Conservation (phyloP, 2,329 filamentous ascomycete genomes). For the Sporothrix protearum region DNA sequence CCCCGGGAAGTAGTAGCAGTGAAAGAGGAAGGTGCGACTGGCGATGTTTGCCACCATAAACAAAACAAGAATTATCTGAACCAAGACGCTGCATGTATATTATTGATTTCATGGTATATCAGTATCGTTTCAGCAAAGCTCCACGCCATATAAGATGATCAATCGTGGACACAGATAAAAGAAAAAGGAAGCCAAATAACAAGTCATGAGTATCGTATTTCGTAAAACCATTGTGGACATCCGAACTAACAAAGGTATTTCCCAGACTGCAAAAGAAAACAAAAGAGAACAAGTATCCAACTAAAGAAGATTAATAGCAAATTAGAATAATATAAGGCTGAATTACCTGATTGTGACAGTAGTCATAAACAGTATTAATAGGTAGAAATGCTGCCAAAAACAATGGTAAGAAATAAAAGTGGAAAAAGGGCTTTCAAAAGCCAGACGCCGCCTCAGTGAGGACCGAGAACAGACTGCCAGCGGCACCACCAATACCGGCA, state of each 20-base stretch:
- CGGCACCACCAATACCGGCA: slow-evolving; percentile 59
- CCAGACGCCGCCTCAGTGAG: slow-evolving; percentile 53
- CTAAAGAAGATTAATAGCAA: neutral
- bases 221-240: neutral
- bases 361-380: neutral
- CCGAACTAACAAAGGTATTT: neutral
- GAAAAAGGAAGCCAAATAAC: neutral
- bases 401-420: neutral
- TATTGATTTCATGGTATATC: neutral
- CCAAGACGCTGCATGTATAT: neutral
- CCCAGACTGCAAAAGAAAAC: neutral
- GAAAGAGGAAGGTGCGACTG: neutral
- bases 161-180: neutral
- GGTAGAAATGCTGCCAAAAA: neutral
- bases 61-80: neutral
- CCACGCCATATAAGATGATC: neutral
- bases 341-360: neutral
- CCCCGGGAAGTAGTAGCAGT: neutral
- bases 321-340: neutral
- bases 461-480: slow-evolving; percentile 56
- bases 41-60: neutral
- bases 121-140: neutral
- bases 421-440: slow-evolving; percentile 26
- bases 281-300: neutral
- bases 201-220: neutral